phyloP scores from a whole-genome alignment of 148 eudicot species.

The Rhododendron griersonianum region DNA sequence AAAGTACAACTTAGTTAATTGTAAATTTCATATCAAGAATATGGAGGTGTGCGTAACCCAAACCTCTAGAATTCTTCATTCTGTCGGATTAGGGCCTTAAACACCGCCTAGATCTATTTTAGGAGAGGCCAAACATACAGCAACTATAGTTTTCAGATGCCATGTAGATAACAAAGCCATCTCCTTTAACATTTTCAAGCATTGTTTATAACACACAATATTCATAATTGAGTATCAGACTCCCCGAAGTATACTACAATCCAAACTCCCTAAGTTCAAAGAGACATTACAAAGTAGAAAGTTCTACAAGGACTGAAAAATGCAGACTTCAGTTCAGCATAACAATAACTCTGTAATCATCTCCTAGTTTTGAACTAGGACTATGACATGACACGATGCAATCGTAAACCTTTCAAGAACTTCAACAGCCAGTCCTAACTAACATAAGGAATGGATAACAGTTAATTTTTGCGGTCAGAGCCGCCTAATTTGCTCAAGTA shows the following conservation, averaged over 20 bases:
- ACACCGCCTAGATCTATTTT: constrained; percentile 23
- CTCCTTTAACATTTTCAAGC: constrained; percentile 9
- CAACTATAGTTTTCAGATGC: constrained; percentile 13
- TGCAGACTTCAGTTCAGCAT: background rate
- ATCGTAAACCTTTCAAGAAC: background rate
- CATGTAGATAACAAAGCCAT: background rate
- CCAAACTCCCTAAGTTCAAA: background rate
- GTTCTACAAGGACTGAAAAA: background rate
- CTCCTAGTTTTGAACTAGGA: background rate
- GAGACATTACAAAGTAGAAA: background rate
- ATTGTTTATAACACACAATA: background rate
- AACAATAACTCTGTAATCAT: background rate
- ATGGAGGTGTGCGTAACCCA: constrained; percentile 42
- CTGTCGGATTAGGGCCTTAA: constrained; percentile 29
- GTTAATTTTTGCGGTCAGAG: background rate
- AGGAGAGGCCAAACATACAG: constrained; percentile 31
- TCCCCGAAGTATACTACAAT: background rate
- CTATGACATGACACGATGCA: background rate
- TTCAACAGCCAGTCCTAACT: background rate
- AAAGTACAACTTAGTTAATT: background rate
- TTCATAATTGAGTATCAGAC: background rate
- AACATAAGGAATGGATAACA: background rate
- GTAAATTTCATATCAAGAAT: background rate
- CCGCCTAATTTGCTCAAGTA: background rate
- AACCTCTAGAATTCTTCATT: constrained; percentile 13